Evolutionary conservation across 345 rosid species (phyloP), one percentile per base, ranked within the genome.

Genomic region (Firmiana major): DNA sequence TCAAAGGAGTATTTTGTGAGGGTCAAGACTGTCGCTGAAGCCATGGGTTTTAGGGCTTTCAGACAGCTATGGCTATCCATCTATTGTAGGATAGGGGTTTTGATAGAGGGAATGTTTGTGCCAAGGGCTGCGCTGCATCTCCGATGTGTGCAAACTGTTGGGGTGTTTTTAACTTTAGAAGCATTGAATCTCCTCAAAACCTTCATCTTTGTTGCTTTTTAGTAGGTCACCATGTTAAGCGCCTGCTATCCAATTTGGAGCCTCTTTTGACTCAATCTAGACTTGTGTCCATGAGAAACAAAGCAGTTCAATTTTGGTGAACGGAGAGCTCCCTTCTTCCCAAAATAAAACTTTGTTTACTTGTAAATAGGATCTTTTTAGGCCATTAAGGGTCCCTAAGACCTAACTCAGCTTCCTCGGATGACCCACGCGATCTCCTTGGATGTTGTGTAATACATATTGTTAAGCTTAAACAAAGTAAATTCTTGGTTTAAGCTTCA

Each of bases 211-310:
- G 84, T 46, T 85, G 83, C 85, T 78, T 85, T 85, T 83, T 54
- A 77, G 83, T 59, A 26, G n/a, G 70, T 78, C 86, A 83, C 81
- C 64, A 74, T 79, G 83, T 75, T 77, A 19, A 57, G 80, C 59
- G 81, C 59, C 42, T 81, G 80, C 73, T 48, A 74, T 63, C 81
- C 81, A 78, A 78, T 75, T 79, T 82, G 51, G 84, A 67, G 83
- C 54, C 78, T 75, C 83, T 87, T 89, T 90, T 88, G 90, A 87
- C 90, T 76, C 87, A 80, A 86, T 85, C 90, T 82, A 86, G 89
- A 87, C 84, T 72, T 24, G 28, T 89, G 92, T 87, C 91, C 82
- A 76, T 43, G 76, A 86, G 82, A 80, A 78, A 68, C 82, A 77
- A 73, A 79, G 76, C 86, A 79, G 51, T 59, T 42, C 55, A 16